A percentile compares a stretch with the other conserved stretches of the same genome.
Conservation (phyloP, 2,329 filamentous ascomycete species). For the Penicillium sclerotigenum region DNA sequence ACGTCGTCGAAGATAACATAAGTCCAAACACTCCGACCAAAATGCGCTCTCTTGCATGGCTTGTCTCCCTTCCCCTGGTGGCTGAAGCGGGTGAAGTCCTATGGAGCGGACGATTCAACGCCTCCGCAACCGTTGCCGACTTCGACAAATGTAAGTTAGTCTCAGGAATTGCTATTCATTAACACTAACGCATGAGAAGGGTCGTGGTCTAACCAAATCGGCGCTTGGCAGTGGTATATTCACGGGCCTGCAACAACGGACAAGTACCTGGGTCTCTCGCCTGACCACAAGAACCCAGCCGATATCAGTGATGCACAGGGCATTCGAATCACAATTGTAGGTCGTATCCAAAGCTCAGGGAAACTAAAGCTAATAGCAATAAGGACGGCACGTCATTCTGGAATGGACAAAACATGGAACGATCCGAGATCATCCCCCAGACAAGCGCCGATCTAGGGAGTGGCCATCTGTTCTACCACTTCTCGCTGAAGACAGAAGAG, state of each 20-base stretch:
- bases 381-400: constrained; percentile 54
- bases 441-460: constrained; percentile 61
- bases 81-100: constrained; percentile 23
- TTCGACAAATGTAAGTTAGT: constrained; percentile 25
- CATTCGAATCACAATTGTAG: constrained; percentile 63
- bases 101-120: constrained; percentile 31
- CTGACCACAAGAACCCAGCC: constrained; percentile 62
- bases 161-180: no score
- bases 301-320: constrained; percentile 62
- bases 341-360: constrained; percentile 36
- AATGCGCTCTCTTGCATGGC: constrained; percentile 3
- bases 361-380: not conserved
- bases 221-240: constrained; percentile 73
- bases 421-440: constrained; percentile 71
- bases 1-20: rapidly evolving
- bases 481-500: constrained; percentile 60
- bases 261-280: constrained; percentile 61
- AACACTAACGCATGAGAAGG: constrained; percentile 32
- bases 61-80: constrained; percentile 1
- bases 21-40: not conserved
- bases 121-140: constrained; percentile 19
- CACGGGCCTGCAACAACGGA: constrained; percentile 55
- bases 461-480: constrained; percentile 71
- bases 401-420: constrained; percentile 70
- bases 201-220: constrained; percentile 67